Base-by-base conservation (phyloP, 2,329 filamentous ascomycete species). In the Lecanoromycetidae sp. region DNA sequence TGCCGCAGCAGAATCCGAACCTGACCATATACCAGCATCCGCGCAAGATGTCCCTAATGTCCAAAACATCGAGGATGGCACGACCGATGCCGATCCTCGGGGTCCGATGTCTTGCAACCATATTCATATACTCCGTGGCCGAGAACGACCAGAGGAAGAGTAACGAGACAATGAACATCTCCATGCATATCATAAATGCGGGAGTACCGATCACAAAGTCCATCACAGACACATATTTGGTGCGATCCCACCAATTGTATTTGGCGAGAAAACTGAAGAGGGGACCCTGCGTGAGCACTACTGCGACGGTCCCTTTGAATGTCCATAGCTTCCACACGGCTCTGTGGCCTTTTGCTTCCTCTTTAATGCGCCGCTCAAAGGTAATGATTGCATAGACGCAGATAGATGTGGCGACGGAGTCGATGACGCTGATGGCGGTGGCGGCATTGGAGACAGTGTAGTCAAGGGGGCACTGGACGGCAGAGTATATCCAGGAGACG, bases 371-470 rank as follows among this genome's bases (percentile, higher is more conserved):
- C 3, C 36, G 36, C 23, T 22, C 36, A 26, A 39, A 39, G 23
- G 23, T 26, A 17, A 39, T 26, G 23, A 39, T 39, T 22, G 23
- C 36, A 9, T 26, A 15, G 36, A 39, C 36, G 36, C 36, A 39
- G 7, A 39, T 10, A 10, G 36, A 39, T 1, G 36, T 39, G 22
- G 36, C 36, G 23, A 39, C 3, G 36, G 36, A 39, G 17, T 39
- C 36, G 36, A 39, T 39, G 36, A 39, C 36, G 36, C 22, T 27
- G 36, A 39, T 22, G n/a, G 36, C 36, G 36, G 36, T 39, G 7
- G 23, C 36, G 22, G 22, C 3, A 4, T 10, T 2, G 1, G 36
- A 39, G 36, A 39, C 23, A 12, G 17, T 39, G 23, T 27, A 39
- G 10, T 39, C 29, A 15, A 39, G n/a, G 1, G 36, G 36, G 13